A percentile compares a stretch with the other conserved stretches of the same genome.
Evolutionary conservation across 345 rosid species (phyloP).

Genomic region (Clarkia xantiana): DNA sequence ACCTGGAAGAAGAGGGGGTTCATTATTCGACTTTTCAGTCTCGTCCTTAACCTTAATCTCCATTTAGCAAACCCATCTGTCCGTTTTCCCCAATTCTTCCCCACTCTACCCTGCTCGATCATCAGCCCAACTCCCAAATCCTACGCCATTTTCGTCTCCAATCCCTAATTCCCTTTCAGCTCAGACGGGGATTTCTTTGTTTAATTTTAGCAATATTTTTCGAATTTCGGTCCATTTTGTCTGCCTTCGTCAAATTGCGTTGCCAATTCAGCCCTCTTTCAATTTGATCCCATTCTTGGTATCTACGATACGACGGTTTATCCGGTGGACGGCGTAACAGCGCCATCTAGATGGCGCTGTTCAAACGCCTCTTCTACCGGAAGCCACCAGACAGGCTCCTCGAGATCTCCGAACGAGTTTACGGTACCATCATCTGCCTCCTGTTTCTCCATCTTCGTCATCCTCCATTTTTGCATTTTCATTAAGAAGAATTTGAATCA

Average conservation of each 20-base stretch:
- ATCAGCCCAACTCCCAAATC: too few relatives aligned
- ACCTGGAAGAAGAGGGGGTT: background rate
- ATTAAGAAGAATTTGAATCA: too few relatives aligned
- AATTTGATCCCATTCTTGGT: background rate
- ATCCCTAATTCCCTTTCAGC: too few relatives aligned
- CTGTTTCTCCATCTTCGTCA: too few relatives aligned
- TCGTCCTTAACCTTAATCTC: background rate
- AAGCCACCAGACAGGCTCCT: slow-evolving; percentile 99
- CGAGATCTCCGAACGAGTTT: slow-evolving; percentile 96
- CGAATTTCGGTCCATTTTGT: background rate
- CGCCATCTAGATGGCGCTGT: slow-evolving; percentile 99
- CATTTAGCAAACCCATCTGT: background rate
- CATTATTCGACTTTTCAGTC: background rate
- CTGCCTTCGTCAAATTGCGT: background rate
- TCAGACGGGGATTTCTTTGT: background rate
- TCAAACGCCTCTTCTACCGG: slow-evolving; percentile 94
- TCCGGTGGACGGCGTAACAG: slow-evolving; percentile 78
- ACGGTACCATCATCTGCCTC: slow-evolving; percentile 31
- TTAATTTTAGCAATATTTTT: slow-evolving; percentile 5
- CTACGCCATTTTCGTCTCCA: too few relatives aligned
- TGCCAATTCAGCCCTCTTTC: background rate
- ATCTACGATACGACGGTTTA: slow-evolving; percentile 18
- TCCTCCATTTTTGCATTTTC: too few relatives aligned
- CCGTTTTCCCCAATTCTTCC: background rate
- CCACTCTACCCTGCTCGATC: too few relatives aligned